A percentile compares a stretch with the other conserved stretches of the same genome.
Evolutionary conservation across 1,284 basidiomycete species (phyloP).

Genomic region (Sporisorium scitamineum): DNA sequence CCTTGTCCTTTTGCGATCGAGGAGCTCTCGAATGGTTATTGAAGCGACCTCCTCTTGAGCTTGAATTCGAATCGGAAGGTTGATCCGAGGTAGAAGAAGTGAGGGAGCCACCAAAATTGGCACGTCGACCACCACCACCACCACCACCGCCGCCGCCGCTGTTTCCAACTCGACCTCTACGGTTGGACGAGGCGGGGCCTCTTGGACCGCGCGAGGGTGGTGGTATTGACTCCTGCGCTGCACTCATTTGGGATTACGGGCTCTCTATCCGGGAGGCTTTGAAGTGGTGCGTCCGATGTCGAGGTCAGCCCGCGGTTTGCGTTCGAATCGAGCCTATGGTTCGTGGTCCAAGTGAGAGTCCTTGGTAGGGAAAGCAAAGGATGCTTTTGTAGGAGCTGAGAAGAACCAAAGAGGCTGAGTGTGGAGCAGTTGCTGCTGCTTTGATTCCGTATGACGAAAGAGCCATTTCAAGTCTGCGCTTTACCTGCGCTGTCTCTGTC

Average conservation of each 20-base stretch:
- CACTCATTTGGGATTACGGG: slow-evolving; percentile 8
- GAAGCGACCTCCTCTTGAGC: slow-evolving; percentile 8
- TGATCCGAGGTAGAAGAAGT: slow-evolving; percentile 10
- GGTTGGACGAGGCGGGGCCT: slow-evolving; percentile 16
- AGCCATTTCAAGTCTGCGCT: no score
- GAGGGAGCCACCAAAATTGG: slow-evolving; percentile 56
- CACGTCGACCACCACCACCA: slow-evolving; percentile 36
- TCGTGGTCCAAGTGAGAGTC: not conserved
- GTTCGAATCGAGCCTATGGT: not conserved
- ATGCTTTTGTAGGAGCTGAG: not conserved
- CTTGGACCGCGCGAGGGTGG: slow-evolving; percentile 10
- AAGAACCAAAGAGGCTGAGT: not conserved
- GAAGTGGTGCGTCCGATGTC: not conserved
- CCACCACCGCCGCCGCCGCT: slow-evolving; percentile 4
- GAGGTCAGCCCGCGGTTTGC: not conserved
- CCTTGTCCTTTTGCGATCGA: not conserved
- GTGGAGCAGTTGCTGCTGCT: not conserved
- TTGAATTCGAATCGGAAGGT: slow-evolving; percentile 1
- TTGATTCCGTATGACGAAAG: slow-evolving; percentile 2
- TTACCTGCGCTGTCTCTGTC: not conserved
- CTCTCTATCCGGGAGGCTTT: not conserved
- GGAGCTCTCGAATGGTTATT: slow-evolving; percentile 8
- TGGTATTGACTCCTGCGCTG: slow-evolving; percentile 22
- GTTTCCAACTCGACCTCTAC: slow-evolving; percentile 16
- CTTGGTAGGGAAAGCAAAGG: not conserved